These are phyloP conservation scores for Candida broadrunensis DNA, from an alignment of 805 yeast species.

Conservation along the genomic window DNA sequence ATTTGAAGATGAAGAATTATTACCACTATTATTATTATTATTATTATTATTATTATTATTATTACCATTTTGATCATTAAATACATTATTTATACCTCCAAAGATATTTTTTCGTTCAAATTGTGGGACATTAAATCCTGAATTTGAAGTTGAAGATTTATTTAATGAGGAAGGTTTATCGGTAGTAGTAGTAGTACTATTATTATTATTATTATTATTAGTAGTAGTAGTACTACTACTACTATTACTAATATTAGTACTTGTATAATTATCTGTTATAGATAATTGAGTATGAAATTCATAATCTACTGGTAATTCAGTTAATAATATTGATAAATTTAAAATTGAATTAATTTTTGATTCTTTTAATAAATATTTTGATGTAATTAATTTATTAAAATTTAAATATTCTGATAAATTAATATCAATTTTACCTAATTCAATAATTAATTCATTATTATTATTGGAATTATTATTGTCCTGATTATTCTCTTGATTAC, in stretches of 20 bases:
- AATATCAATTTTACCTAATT: slow-evolving; percentile 64
- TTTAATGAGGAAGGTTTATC: background rate
- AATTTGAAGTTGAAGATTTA: slow-evolving; percentile 10
- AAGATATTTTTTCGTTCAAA: slow-evolving; percentile 44
- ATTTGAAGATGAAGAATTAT: background rate
- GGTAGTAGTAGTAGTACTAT: background rate
- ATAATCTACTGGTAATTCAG: slow-evolving; percentile 34
- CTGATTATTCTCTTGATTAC: slow-evolving; percentile 3
- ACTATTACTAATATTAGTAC: background rate
- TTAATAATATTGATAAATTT: slow-evolving; percentile 54
- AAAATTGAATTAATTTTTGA: slow-evolving; percentile 84
- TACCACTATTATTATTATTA: background rate
- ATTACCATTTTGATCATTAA: slow-evolving; percentile 3
- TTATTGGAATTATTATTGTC: slow-evolving; percentile 2
- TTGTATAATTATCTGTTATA: slow-evolving; percentile 23
- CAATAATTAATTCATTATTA: slow-evolving; percentile 25
- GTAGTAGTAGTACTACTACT: slow-evolving; percentile 2
- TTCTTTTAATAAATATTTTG: slow-evolving; percentile 68
- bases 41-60: background rate
- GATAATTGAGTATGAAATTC: slow-evolving; percentile 43
- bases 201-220: background rate
- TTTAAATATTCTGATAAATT: slow-evolving; percentile 72
- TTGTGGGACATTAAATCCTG: slow-evolving; percentile 42
- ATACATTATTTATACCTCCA: slow-evolving; percentile 48
- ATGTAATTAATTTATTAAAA: slow-evolving; percentile 45